Evolutionary conservation across 129 eudicot species (phyloP), one percentile per base, ranked within the genome.

Genomic region (Pulicaria dysenterica): DNA sequence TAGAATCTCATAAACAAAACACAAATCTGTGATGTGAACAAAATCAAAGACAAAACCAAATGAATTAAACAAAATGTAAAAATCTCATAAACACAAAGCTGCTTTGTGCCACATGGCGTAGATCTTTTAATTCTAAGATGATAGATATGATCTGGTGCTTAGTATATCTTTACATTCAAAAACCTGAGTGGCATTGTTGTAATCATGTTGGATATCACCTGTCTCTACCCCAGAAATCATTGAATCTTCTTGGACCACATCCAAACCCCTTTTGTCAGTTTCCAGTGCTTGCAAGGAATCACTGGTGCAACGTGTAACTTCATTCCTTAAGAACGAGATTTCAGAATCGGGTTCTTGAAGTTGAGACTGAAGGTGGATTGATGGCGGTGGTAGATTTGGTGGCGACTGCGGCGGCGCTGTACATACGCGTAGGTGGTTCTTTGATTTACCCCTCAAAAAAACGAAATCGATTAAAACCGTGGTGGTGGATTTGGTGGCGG

Each of bases 321-420:
- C 96, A 61, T 90, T 87, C 83, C 98, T 85, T 74, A 93, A 74
- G 45, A 93, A 93, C 39, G 96, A 93, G 67, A 93, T 81, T 74
- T 93, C 98, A 8, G 88, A 66, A 82, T 93, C 98, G 44, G 95
- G 95, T 56, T 90, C 98, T 77, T 85, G 95, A 80, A 93, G 73
- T 61, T 93, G 96, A 53, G 98, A 81, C 65, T 90, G 98, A 77
- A 93, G 96, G n/a, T n/a, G n/a, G n/a, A n/a, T n/a, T n/a, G n/a
- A n/a, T n/a, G n/a, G n/a, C n/a, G n/a, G n/a, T n/a, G n/a, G n/a
- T n/a, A n/a, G n/a, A n/a, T n/a, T n/a, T n/a, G n/a, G n/a, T n/a
- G n/a, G n/a, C n/a, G n/a, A n/a, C n/a, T n/a, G n/a, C n/a, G n/a
- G n/a, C n/a, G n/a, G n/a, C n/a, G n/a, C n/a, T n/a, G n/a, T n/a